Evolutionary conservation across 192 early-diverging fungal species (phyloP), one percentile per base, ranked within the genome.

Genomic region (Coemansia sp.): DNA sequence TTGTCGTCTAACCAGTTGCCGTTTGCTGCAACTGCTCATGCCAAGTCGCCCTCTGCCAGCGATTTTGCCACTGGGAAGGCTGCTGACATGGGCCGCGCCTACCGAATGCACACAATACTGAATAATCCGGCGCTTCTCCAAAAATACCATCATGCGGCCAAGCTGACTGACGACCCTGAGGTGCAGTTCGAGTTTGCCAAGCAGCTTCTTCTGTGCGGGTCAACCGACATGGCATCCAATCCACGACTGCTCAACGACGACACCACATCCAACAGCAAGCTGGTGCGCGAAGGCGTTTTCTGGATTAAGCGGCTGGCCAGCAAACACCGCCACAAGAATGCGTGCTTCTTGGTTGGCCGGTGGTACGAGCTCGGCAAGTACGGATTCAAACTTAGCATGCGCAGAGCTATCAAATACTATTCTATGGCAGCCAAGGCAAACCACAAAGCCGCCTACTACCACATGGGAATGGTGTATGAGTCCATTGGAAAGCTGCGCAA

Each of bases 121-220:
- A 74, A 76, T 70, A 83, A 83, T 57, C 81, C 81, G 11, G 64
- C 62, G 21, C 66, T 83, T 21, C 72, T 83, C n/a, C 72, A 75
- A 62, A 66, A 83, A 61, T 93, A 92, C 71, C 88, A 91, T 19
- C 84, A 89, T 18, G 85, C 88, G 51, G 93, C 91, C 19, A 88
- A 85, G 57, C 85, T 89, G 58, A 91, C 91, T 15, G 87, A 87
- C 57, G 84, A 93, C 72, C 78, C 84, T 5, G 78, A 88, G 21
- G 85, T 88, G 22, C 91, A 94, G 77, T 75, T 91, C 52, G 87
- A 88, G 40, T 94, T 90, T 84, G 90, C 89, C 22, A 87, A 88
- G 55, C 76, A 77, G 58, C 72, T 83, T 42, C 70, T 83, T 21
- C 71, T 82, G 11, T 82, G 79, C 22, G 79, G 79, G 4, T 77